Evolutionary conservation across 371 early-diverging fungal genomes (phyloP).

Genomic region (Mortierella sp.): DNA sequence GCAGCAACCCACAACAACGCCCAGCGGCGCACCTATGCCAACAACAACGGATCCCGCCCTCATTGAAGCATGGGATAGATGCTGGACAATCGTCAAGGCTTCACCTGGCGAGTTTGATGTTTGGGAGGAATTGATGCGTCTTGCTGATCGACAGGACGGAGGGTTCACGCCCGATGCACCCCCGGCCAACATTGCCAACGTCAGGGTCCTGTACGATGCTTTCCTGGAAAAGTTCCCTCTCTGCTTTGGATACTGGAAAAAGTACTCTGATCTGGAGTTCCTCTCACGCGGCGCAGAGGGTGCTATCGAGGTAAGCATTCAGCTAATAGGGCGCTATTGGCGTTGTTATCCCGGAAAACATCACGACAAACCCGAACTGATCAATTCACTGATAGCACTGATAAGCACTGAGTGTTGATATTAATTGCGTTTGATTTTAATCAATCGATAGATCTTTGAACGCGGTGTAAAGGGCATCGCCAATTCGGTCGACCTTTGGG

Average conservation of each 20-base stretch:
- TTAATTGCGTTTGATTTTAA: neutral
- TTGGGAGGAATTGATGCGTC: constrained; percentile 73
- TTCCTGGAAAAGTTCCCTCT: constrained; percentile 79
- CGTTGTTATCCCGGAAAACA: too few species aligned
- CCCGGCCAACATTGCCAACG: constrained; percentile 53
- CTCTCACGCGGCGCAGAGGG: constrained; percentile 65
- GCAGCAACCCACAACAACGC: constrained; percentile 41
- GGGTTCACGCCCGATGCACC: constrained; percentile 63
- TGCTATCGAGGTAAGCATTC: constrained; percentile 66
- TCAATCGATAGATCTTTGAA: constrained; percentile 68
- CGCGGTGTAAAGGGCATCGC: constrained; percentile 73
- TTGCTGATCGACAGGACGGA: constrained; percentile 67
- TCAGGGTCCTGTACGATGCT: constrained; percentile 70
- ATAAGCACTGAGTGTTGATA: too few species aligned
- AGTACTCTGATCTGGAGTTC: constrained; percentile 75
- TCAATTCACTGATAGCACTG: neutral
- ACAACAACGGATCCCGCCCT: constrained; percentile 48
- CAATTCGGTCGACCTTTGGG: constrained; percentile 80
- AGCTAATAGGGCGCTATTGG: neutral
- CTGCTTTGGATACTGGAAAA: constrained; percentile 85
- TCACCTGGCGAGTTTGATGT: constrained; percentile 72
- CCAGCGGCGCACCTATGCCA: constrained; percentile 52
- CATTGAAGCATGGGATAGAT: constrained; percentile 63
- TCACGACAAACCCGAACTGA: neutral
- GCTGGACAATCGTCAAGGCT: constrained; percentile 65